Conservation (phyloP, 805 yeast species). For the Yamadazyma scolyti region DNA sequence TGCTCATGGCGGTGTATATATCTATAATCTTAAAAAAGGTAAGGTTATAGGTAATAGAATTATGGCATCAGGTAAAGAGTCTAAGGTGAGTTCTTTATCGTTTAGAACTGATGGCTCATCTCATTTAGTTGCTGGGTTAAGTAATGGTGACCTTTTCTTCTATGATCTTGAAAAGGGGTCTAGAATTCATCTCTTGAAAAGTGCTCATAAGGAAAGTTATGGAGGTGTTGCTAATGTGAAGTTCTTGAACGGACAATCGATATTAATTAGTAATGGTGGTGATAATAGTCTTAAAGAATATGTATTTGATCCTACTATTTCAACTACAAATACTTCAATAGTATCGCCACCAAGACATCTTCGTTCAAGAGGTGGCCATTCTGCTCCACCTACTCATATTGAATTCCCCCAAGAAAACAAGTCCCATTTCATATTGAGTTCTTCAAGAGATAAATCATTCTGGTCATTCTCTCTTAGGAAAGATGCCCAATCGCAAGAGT, state of each 20-base stretch:
- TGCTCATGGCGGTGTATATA: slow-evolving; percentile 57
- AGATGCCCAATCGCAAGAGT: slow-evolving; percentile 93
- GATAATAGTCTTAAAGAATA: slow-evolving; percentile 87
- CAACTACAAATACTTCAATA: slow-evolving; percentile 57
- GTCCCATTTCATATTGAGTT: slow-evolving; percentile 82
- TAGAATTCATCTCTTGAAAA: slow-evolving; percentile 71
- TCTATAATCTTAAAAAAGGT: slow-evolving; percentile 69
- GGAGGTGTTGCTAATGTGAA: slow-evolving; percentile 77
- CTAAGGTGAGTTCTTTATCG: slow-evolving; percentile 58
- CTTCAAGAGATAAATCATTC: slow-evolving; percentile 78
- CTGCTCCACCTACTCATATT: slow-evolving; percentile 79
- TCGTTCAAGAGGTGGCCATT: slow-evolving; percentile 96
- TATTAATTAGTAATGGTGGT: slow-evolving; percentile 83
- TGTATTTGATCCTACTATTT: slow-evolving; percentile 88
- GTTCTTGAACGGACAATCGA: slow-evolving; percentile 89
- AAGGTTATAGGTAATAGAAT: slow-evolving; percentile 47
- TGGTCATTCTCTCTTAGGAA: slow-evolving; percentile 93
- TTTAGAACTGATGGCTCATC: slow-evolving; percentile 90
- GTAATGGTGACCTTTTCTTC: slow-evolving; percentile 79
- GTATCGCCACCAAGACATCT: slow-evolving; percentile 87
- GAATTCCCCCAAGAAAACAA: slow-evolving; percentile 69
- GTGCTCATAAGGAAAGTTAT: slow-evolving; percentile 64
- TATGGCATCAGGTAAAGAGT: slow-evolving; percentile 38
- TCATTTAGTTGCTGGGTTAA: slow-evolving; percentile 75
- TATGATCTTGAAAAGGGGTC: slow-evolving; percentile 73